A percentile compares a stretch with the other conserved stretches of the same genome.
Conservation (phyloP, 192 early-diverging fungal species). For the Podila clonocystis region DNA sequence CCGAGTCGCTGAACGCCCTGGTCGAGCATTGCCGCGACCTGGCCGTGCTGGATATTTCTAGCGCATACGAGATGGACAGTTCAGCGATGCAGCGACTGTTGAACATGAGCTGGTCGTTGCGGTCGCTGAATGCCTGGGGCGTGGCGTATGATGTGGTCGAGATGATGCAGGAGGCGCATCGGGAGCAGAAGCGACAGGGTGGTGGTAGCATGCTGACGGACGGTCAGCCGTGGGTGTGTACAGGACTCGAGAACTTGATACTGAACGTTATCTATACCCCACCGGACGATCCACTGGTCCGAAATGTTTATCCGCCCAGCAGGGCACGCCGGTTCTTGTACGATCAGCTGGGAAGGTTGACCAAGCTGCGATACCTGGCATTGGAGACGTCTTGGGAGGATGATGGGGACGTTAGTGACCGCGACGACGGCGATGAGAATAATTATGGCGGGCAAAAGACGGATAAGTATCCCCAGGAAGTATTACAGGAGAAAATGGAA, state of each 20-base stretch:
- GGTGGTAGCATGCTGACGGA: not conserved
- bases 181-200: not conserved
- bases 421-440: not conserved
- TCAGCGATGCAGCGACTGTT: slow-evolving; percentile 16
- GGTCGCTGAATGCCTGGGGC: slow-evolving; percentile 15
- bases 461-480: not conserved
- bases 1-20: slow-evolving; percentile 9
- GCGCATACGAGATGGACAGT: slow-evolving; percentile 10
- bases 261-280: slow-evolving; percentile 20
- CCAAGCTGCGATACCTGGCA: slow-evolving; percentile 16
- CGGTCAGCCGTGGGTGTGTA: slow-evolving; percentile 19
- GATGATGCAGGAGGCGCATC: slow-evolving; percentile 30
- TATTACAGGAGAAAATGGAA: not conserved
- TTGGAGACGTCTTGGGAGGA: not conserved
- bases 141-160: slow-evolving; percentile 10
- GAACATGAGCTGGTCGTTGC: slow-evolving; percentile 8
- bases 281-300: not conserved
- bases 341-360: slow-evolving; percentile 26
- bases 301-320: slow-evolving; percentile 8
- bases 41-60: slow-evolving; percentile 12
- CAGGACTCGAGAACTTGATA: slow-evolving; percentile 8
- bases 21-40: slow-evolving; percentile 12
- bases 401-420: not conserved
- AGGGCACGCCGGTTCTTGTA: slow-evolving; percentile 30
- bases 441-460: not conserved